These are phyloP conservation scores for Didymellaceae sp. DNA, from an alignment of 2,329 filamentous ascomycete genomes.

Conservation along the genomic window DNA sequence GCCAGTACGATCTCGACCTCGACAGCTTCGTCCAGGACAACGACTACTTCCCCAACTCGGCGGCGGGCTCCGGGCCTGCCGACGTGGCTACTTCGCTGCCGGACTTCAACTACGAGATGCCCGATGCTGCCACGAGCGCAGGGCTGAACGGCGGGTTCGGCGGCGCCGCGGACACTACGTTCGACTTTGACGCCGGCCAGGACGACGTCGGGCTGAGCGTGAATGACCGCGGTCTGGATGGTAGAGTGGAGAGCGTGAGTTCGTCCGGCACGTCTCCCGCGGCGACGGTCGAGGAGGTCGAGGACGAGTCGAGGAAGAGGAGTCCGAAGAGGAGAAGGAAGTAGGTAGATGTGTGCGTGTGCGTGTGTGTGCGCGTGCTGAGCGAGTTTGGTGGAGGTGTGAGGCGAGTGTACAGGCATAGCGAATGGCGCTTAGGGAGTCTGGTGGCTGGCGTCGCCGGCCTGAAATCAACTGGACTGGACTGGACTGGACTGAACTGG, in stretches of 20 bases:
- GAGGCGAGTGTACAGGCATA: slow-evolving; percentile 1
- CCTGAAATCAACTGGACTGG: too few species aligned
- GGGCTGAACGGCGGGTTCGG: slow-evolving; percentile 5
- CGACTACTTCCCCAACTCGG: slow-evolving; percentile 57
- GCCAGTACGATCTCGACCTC: slow-evolving; percentile 58
- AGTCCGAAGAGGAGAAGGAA: slow-evolving; percentile 43
- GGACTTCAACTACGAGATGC: slow-evolving; percentile 37
- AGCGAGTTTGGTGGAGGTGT: too few species aligned
- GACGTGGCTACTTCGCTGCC: slow-evolving; percentile 22
- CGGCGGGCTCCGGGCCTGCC: not conserved
- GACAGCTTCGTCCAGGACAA: slow-evolving; percentile 64
- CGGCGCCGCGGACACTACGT: slow-evolving; percentile 9
- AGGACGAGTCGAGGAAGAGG: slow-evolving; percentile 38
- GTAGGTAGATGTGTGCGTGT: slow-evolving; percentile 6
- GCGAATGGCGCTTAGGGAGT: not conserved
- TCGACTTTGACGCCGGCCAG: slow-evolving; percentile 12
- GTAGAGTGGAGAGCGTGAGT: slow-evolving; percentile 51
- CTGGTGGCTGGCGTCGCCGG: too few species aligned
- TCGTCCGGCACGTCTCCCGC: slow-evolving; percentile 49
- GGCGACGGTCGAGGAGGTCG: slow-evolving; percentile 46
- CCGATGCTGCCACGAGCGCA: slow-evolving; percentile 16
- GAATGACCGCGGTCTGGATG: slow-evolving; percentile 20
- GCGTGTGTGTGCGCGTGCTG: not conserved
- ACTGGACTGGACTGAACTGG: too few species aligned
- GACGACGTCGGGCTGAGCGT: slow-evolving; percentile 17